Evolutionary conservation across 2,329 filamentous ascomycete species (phyloP), one percentile per base, ranked within the genome.

Genomic region (Epichloe coenophiala): DNA sequence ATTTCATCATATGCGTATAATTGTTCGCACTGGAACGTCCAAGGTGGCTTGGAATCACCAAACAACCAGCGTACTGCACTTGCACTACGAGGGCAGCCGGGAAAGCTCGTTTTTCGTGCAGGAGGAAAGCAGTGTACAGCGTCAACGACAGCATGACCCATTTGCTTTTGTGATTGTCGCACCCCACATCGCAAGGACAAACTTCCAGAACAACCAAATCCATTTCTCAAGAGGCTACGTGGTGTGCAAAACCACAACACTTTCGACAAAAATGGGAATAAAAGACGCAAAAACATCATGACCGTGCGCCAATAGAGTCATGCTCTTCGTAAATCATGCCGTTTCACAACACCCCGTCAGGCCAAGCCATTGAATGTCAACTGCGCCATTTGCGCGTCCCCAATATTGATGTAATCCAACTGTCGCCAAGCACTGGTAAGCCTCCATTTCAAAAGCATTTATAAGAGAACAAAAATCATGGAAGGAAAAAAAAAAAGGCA

Each of bases 391-490:
- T 70, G 65, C 11, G 64, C 65, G 11, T 73, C 62, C 13, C 71
- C 71, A 35, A 67, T 45, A 40, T 67, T 61, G 36, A 72, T 63
- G 54, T 65, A 73, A 51, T 74, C 71, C 51, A 73, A 59, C 71
- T 73, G 48, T n/a, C 45, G 15, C 8, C 23, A 19, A 39, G 15
- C 2, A 17, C 46, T 31, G 33, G 53, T 58, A 13, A 57, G 53
- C 27, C 36, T 31, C 33, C 59, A 38, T 58, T 54, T 31, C 45
- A 40, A 40, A 39, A 45, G 38, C 7, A 8, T 19, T 23, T 4
- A 23, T 15, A 19, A 11, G 6, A 13, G 27, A 7, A 27, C 7
- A 21, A 21, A 17, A 43, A 23, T 13, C 12, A 15, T 19, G 27
- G 12, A 17, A 19, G 13, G 3, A 2, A 5, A 45, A 43, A 23